A percentile compares a stretch with the other conserved stretches of the same genome.
phyloP scores from a whole-genome alignment of 345 rosid genomes.

The Boechera divaricarpa region DNA sequence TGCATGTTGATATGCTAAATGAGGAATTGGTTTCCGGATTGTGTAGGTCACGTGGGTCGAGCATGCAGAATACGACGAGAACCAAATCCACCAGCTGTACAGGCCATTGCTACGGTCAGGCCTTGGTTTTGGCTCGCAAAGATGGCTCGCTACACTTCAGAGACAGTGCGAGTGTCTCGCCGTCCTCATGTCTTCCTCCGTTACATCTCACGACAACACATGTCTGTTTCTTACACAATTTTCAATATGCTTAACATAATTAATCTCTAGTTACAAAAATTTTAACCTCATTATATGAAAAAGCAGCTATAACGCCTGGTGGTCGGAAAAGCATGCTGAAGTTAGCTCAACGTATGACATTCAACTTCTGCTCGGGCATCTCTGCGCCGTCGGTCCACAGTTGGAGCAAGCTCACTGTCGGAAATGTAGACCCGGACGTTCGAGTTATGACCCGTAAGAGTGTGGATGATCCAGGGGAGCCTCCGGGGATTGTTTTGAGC shows the following conservation, averaged over 20 bases:
- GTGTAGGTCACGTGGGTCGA: conserved; percentile 58
- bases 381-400: conserved; percentile 57
- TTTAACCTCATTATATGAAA: not conserved
- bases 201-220: conserved; percentile 52
- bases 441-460: conserved; percentile 67
- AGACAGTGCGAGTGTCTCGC: conserved; percentile 67
- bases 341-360: conserved; percentile 71
- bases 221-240: conserved; percentile 42
- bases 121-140: conserved; percentile 68
- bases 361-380: conserved; percentile 65
- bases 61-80: conserved; percentile 67
- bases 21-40: conserved; percentile 20
- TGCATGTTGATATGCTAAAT: conserved; percentile 9
- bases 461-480: conserved; percentile 67
- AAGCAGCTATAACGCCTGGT: conserved; percentile 53
- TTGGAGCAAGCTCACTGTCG: conserved; percentile 60
- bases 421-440: conserved; percentile 64
- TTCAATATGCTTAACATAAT: not conserved
- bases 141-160: conserved; percentile 74
- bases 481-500: conserved; percentile 66
- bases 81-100: conserved; percentile 59
- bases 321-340: conserved; percentile 67
- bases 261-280: conserved; percentile 9
- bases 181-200: conserved; percentile 61
- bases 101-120: conserved; percentile 62